Conservation (phyloP, 192 early-diverging fungal species). For the Cladochytrium replicatum region DNA sequence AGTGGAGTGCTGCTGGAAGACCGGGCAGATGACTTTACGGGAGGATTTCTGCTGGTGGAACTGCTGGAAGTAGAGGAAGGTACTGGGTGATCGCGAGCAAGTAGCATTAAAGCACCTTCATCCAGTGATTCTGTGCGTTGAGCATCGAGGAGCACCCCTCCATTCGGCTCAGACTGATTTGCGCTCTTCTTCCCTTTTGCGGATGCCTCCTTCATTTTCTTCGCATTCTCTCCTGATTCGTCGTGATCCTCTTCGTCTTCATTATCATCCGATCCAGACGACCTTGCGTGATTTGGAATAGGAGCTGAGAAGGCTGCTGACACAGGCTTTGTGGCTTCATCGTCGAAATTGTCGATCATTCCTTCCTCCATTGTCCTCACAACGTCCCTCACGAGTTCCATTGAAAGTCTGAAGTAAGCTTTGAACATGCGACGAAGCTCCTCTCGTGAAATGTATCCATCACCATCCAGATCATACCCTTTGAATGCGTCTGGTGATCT, state of each 20-base stretch:
- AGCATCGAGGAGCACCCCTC: too few species aligned
- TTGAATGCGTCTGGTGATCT: constrained; percentile 80
- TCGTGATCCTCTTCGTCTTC: constrained; percentile 17
- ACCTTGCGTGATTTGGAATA: constrained; percentile 33
- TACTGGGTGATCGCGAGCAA: too few species aligned
- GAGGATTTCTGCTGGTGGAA: too few species aligned
- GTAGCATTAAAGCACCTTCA: too few species aligned
- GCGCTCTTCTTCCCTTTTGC: not conserved
- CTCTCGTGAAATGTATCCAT: constrained; percentile 70
- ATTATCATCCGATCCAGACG: constrained; percentile 20
- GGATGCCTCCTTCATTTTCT: constrained; percentile 1
- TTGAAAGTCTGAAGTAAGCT: constrained; percentile 82
- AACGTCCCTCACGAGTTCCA: constrained; percentile 80
- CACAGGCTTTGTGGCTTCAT: constrained; percentile 73
- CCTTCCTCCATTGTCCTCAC: constrained; percentile 84
- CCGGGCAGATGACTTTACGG: too few species aligned
- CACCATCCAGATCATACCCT: constrained; percentile 84
- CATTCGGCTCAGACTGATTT: too few species aligned
- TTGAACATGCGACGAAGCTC: constrained; percentile 86
- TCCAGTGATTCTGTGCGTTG: too few species aligned
- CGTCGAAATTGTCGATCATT: constrained; percentile 74
- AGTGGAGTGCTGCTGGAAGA: too few species aligned
- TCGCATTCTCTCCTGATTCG: too few species aligned
- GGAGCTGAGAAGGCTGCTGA: constrained; percentile 81
- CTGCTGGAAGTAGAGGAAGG: too few species aligned